These are phyloP conservation scores for Aspergillus sp. DNA, from an alignment of 2,329 filamentous ascomycete genomes.

Conservation along the genomic window DNA sequence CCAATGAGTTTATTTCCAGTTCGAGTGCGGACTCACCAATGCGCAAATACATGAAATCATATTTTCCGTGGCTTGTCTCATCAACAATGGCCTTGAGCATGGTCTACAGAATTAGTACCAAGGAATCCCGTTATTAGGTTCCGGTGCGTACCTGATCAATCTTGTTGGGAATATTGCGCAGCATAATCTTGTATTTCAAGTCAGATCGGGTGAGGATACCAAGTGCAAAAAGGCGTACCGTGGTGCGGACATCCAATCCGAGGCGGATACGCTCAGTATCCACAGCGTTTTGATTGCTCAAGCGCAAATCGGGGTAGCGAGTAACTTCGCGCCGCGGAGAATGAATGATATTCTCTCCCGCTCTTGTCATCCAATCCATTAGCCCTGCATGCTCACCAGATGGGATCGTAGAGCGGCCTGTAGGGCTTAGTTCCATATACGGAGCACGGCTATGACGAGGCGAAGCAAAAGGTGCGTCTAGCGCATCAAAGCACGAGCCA, in stretches of 20 bases:
- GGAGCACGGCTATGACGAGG: conserved; percentile 23
- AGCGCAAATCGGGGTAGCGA: conserved; percentile 34
- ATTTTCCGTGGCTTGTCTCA: conserved; percentile 76
- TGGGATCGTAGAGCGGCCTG: conserved; percentile 46
- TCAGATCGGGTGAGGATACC: neutral
- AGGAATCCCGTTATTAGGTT: too few relatives aligned
- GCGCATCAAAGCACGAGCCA: conserved; percentile 21
- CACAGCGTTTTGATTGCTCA: conserved; percentile 49
- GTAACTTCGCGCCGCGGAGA: conserved; percentile 34
- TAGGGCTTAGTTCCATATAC: conserved; percentile 43
- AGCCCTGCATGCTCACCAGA: conserved; percentile 38
- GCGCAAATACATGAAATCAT: conserved; percentile 93
- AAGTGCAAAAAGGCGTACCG: conserved; percentile 56
- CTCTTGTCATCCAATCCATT: conserved; percentile 37
- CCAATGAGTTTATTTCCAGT: neutral
- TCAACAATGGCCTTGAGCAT: conserved; percentile 82
- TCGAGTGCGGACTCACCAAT: conserved; percentile 60
- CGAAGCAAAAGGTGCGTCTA: conserved; percentile 22
- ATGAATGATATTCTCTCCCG: conserved; percentile 34
- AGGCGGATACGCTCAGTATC: conserved; percentile 52
- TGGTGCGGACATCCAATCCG: conserved; percentile 75
- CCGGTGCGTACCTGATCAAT: conserved; percentile 62
- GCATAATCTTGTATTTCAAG: conserved; percentile 71
- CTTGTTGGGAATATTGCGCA: conserved; percentile 93
- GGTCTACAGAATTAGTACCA: conserved; percentile 44